These are phyloP conservation scores for Leccinum pachyderme DNA, from an alignment of 1,284 basidiomycete species.

Conservation along the genomic window DNA sequence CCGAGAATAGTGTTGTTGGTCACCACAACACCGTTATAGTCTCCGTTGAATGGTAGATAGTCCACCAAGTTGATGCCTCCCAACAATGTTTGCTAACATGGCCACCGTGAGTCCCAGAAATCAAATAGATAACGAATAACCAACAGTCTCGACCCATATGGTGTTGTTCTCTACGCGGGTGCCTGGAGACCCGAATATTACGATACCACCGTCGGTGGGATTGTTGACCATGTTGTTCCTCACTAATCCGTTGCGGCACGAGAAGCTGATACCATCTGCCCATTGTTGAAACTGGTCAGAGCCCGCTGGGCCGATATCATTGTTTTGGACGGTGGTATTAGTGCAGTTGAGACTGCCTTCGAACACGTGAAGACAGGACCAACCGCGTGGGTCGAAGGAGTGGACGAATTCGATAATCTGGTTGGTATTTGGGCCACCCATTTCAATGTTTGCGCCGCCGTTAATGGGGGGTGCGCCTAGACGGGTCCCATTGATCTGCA, in stretches of 20 bases:
- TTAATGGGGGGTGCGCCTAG: constrained; percentile 44
- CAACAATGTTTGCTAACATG: constrained; percentile 57
- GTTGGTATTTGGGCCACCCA: constrained; percentile 66
- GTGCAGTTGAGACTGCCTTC: constrained; percentile 63
- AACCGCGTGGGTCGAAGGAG: constrained; percentile 68
- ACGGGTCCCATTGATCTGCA: constrained; percentile 67
- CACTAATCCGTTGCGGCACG: constrained; percentile 65
- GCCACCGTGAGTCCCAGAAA: not conserved
- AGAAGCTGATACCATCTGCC: constrained; percentile 84
- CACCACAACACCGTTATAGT: constrained; percentile 69
- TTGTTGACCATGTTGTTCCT: constrained; percentile 71
- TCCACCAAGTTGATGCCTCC: constrained; percentile 86
- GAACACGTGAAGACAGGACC: constrained; percentile 71
- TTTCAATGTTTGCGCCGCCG: constrained; percentile 77
- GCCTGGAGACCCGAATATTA: constrained; percentile 80
- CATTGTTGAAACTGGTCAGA: constrained; percentile 66
- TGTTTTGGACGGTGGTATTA: constrained; percentile 68
- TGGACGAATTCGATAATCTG: constrained; percentile 72
- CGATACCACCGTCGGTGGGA: constrained; percentile 82
- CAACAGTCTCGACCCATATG: constrained; percentile 66
- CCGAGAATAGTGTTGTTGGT: constrained; percentile 70
- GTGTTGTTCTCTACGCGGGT: constrained; percentile 74
- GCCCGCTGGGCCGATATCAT: constrained; percentile 78
- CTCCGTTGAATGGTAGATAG: constrained; percentile 68
- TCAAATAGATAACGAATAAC: constrained; percentile 1